Evolutionary conservation across 768 basidiomycete genomes (phyloP), one percentile per base, ranked within the genome.

Genomic region (Lentinula lateritia): DNA sequence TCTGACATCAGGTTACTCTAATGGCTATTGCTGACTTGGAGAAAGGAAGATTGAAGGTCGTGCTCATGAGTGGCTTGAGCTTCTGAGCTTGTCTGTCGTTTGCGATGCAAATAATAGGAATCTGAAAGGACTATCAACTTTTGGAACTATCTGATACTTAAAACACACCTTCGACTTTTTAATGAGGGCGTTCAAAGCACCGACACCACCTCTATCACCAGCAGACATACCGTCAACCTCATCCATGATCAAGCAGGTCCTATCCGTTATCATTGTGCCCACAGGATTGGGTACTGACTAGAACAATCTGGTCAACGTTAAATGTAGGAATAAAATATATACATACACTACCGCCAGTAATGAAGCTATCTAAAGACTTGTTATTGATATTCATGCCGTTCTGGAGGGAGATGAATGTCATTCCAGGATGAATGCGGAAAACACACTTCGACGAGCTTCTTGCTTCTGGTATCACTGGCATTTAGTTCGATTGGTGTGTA

Each of bases 221-320:
- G 92, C 92, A 5, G 94, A 96, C 95, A 98, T 99, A 1, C 97
- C 97, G 66, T 99, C 97, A 2, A 98, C 96, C 71, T 99, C 97
- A 68, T 99, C 97, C 96, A 99, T 98, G 70, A 99, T 98, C 50
- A 99, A 77, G 65, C 94, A 93, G 0, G 90, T 84, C 70, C 80
- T 85, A 66, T 90, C 84, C 0, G 90, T 94, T 65, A 98, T 86
- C 15, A 77, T 69, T 2, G 95, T 78, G 2, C 90, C 95, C 1
- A 84, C 75, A 1, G 85, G 83, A 63, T 90, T 92, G 8, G 83
- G 85, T 16, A 34, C 28, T 20, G 74, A 73, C 87, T 83, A 32
- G 39, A 20, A 38, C 59, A 34, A 6, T 56, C 41, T 20, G 50
- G 61, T 61, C 15, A 18, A 36, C 23, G 46, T 23, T 20, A 28